phyloP scores from a whole-genome alignment of 2,329 filamentous ascomycete genomes.

The Parastagonospora nodorum region DNA sequence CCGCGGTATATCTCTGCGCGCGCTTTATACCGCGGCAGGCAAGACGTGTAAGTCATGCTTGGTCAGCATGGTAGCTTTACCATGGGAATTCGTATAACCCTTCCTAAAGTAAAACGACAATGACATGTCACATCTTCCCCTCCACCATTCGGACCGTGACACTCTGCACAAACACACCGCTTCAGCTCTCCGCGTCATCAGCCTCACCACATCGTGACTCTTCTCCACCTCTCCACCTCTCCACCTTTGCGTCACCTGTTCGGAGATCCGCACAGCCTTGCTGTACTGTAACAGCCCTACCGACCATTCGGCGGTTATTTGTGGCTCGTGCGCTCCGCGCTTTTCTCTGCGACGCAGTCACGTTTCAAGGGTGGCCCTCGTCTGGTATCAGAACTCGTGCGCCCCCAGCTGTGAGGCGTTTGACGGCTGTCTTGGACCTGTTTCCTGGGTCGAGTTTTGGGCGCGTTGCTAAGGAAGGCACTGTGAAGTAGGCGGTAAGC shows the following conservation, averaged over 20 bases:
- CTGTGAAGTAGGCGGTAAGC: neutral
- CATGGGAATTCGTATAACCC: too few species aligned
- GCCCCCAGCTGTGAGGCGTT: conserved; percentile 12
- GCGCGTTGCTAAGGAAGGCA: neutral
- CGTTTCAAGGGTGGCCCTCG: conserved; percentile 28
- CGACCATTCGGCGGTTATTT: neutral
- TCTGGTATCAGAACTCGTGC: conserved; percentile 21
- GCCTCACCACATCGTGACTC: neutral
- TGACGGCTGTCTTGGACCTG: conserved; percentile 9
- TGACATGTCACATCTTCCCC: neutral
- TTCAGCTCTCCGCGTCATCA: neutral
- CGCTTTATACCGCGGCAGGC: too few species aligned
- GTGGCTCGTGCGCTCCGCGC: neutral
- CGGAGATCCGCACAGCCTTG: neutral
- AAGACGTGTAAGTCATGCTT: too few species aligned
- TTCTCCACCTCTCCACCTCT: neutral
- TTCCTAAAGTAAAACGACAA: neutral
- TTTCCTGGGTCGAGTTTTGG: conserved; percentile 1
- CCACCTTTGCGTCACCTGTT: neutral
- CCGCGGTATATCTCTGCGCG: too few species aligned
- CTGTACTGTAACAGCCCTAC: conserved; percentile 8
- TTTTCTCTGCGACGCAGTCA: conserved; percentile 10
- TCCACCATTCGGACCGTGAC: neutral
- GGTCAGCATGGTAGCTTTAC: too few species aligned
- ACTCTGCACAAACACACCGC: neutral